Conservation (phyloP, 2,329 filamentous ascomycete species). For the Pseudogymnoascus verrucosus region DNA sequence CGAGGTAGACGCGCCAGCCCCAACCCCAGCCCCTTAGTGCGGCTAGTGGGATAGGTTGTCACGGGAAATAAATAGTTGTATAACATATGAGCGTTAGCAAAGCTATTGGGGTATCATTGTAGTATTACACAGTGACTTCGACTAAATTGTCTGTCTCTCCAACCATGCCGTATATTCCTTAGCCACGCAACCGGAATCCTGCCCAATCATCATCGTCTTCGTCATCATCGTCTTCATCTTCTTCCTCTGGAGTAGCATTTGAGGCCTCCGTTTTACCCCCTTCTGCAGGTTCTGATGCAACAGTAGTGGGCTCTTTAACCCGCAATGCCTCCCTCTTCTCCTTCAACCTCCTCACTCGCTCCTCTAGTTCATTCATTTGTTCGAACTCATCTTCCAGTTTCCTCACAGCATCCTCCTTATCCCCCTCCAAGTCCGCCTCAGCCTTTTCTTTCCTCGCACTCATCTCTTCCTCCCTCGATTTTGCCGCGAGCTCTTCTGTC, state of each 20-base stretch:
- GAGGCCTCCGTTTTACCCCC: slow-evolving; percentile 18
- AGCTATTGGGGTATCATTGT: slow-evolving; percentile 3
- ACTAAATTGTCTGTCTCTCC: background rate
- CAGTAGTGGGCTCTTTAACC: slow-evolving; percentile 27
- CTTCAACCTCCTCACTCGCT: slow-evolving; percentile 59
- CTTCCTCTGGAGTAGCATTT: slow-evolving; percentile 28
- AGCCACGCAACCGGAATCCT: slow-evolving; percentile 36
- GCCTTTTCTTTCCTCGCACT: slow-evolving; percentile 39
- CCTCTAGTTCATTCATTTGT: slow-evolving; percentile 73
- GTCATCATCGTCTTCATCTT: slow-evolving; percentile 34
- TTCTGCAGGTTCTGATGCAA: slow-evolving; percentile 20
- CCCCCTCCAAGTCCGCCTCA: slow-evolving; percentile 52
- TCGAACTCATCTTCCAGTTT: slow-evolving; percentile 72
- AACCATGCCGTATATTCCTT: background rate
- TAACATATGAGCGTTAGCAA: background rate
- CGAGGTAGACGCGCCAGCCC: slow-evolving; percentile 10
- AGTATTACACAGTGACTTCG: slow-evolving; percentile 1
- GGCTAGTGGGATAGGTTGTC: background rate
- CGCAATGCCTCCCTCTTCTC: slow-evolving; percentile 63
- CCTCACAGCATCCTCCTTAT: slow-evolving; percentile 67
- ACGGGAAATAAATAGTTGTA: background rate
- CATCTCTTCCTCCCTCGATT: slow-evolving; percentile 42
- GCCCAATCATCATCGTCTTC: slow-evolving; percentile 52
- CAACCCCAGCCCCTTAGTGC: background rate
- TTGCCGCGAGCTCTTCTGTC: slow-evolving; percentile 51